Base-by-base conservation (phyloP, 352 stramenopile species). In the Pythium dissimile region DNA sequence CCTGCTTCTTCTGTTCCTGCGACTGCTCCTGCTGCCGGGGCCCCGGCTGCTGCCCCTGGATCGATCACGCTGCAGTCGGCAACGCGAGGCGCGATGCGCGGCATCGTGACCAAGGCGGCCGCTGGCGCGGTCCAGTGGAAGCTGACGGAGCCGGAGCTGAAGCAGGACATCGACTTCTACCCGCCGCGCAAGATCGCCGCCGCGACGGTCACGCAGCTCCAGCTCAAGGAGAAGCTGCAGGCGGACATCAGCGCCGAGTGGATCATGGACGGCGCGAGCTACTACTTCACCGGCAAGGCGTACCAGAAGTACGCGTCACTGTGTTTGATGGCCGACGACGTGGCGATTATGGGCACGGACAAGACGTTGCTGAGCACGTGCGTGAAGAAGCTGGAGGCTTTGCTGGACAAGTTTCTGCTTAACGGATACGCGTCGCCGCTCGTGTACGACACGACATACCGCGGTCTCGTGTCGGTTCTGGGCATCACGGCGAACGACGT, bases 241-340 rank as follows among this genome's bases (percentile, higher is more conserved):
- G 67, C 59, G 9, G 82, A 92, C 30, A 89, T 92, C 55, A 66
- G 59, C 10, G 63, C 45, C 8, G 64, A 80, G 6, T 89, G 82
- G 82, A 63, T 32, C 15, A 69, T 81, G 43, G 53, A 70, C 15
- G 67, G 69, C 26, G 47, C 20, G 9, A 87, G 70, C 34, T 89
- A 84, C 74, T 92, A 92, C 65, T 92, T 76, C 55, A 89, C 80
- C 32, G 82, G 82, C 46, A 92, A 92, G 55, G 68, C 67, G 12
- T 84, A 77, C 46, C 82, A 92, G 57, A 92, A 92, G 76, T 89
- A 89, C 43, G 82, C 82, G 28, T 88, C 82, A 21, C 54, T 91
- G 42, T 89, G 81, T 56, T 38, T 91, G 26, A 87, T 91, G 71
- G 81, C 78, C 0, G 70, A 73, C 1, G 77, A 91, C 31, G 53